phyloP scores from a whole-genome alignment of 176 grass and related monocot species.

The Zea luxurians region DNA sequence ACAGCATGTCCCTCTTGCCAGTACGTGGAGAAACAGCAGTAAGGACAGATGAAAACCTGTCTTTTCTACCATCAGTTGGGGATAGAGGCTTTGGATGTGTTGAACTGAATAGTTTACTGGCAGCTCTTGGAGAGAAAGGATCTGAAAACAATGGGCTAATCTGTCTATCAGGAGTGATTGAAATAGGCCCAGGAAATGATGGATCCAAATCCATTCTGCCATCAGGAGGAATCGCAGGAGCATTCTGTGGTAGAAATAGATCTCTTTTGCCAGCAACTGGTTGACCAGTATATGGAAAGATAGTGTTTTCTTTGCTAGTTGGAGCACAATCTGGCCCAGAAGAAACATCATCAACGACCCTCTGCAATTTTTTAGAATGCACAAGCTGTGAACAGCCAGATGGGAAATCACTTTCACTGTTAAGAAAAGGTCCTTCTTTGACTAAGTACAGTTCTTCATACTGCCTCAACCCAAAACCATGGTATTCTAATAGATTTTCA shows the following conservation, averaged over 20 bases:
- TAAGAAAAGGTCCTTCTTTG: constrained; percentile 83
- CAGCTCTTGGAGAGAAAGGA: constrained; percentile 39
- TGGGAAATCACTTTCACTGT: constrained; percentile 62
- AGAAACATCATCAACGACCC: constrained; percentile 62
- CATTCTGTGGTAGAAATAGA: constrained; percentile 15
- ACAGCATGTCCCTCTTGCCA: constrained; percentile 27
- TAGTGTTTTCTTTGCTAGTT: constrained; percentile 30
- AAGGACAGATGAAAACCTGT: constrained; percentile 8
- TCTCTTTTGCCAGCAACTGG: constrained; percentile 34
- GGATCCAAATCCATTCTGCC: constrained; percentile 23
- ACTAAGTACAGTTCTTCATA: constrained; percentile 85
- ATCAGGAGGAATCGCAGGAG: constrained; percentile 32
- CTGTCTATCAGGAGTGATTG: constrained; percentile 36
- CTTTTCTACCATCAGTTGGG: constrained; percentile 27
- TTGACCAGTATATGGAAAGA: constrained; percentile 25
- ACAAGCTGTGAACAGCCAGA: constrained; percentile 71
- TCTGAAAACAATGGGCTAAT: constrained; percentile 22
- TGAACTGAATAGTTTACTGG: constrained; percentile 30
- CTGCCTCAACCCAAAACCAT: constrained; percentile 76
- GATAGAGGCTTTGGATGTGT: constrained; percentile 41
- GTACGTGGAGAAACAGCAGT: constrained; percentile 33
- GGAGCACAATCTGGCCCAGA: constrained; percentile 47
- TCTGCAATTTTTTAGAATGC: constrained; percentile 65
- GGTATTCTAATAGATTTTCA: constrained; percentile 62
- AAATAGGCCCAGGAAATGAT: constrained; percentile 28